Evolutionary conservation across 805 yeast genomes (phyloP).

Genomic region (Hemisphaericaspora nanyangensis): DNA sequence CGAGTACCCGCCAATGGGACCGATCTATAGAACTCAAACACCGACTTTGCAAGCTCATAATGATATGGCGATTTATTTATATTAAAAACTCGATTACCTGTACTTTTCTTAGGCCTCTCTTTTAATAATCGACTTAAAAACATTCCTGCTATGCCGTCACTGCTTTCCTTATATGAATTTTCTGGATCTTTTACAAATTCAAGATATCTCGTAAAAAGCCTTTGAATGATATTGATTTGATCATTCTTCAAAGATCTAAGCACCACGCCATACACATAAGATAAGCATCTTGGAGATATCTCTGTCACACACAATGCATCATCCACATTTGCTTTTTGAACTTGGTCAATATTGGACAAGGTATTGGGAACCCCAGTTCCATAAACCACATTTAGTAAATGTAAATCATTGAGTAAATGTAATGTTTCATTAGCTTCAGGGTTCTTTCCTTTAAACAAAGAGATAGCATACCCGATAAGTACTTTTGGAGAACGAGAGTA

Average conservation of each 20-base stretch:
- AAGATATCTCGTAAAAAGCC: slow-evolving; percentile 21
- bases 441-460: slow-evolving; percentile 18
- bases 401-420: slow-evolving; percentile 22
- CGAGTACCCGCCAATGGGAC: slow-evolving; percentile 10
- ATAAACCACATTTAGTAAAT: slow-evolving; percentile 22
- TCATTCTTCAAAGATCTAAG: slow-evolving; percentile 14
- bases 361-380: slow-evolving; percentile 16
- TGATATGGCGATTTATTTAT: slow-evolving; percentile 4
- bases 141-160: slow-evolving; percentile 3
- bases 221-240: slow-evolving; percentile 10
- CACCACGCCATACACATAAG: slow-evolving; percentile 21
- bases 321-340: slow-evolving; percentile 32
- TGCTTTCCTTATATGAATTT: background rate
- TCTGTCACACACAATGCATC: slow-evolving; percentile 17
- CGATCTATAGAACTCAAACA: slow-evolving; percentile 21
- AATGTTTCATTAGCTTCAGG: slow-evolving; percentile 11
- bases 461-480: slow-evolving; percentile 32
- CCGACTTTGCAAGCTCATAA: slow-evolving; percentile 24
- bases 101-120: slow-evolving; percentile 11
- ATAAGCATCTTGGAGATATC: slow-evolving; percentile 17
- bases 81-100: background rate
- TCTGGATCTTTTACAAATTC: background rate
- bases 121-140: slow-evolving; percentile 24
- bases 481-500: slow-evolving; percentile 31
- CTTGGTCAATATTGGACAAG: slow-evolving; percentile 10